Evolutionary conservation across 768 basidiomycete species (phyloP).

Genomic region (Rhodocollybia butyracea): DNA sequence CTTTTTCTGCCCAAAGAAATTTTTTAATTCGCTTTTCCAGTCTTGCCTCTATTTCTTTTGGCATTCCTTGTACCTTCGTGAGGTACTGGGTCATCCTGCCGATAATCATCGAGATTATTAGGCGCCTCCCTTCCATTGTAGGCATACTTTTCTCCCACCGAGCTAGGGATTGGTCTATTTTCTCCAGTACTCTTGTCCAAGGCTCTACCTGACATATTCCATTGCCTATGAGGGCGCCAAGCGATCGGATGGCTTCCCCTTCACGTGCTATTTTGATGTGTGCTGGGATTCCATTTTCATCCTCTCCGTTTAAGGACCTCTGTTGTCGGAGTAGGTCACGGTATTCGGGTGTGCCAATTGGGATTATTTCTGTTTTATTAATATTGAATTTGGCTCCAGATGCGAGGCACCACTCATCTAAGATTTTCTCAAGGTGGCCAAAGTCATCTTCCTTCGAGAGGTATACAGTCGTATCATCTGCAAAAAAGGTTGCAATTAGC

Average conservation of each 20-base stretch:
- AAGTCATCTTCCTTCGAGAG: conserved; percentile 10
- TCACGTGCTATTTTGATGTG: conserved; percentile 14
- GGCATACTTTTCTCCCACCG: conserved; percentile 9
- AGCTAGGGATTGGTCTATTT: conserved; percentile 12
- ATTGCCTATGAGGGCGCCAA: conserved; percentile 24
- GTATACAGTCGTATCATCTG: no score
- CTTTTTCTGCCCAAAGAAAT: no score
- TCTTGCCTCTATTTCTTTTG: no score
- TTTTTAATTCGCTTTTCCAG: no score
- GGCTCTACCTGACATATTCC: conserved; percentile 3
- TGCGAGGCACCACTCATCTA: conserved; percentile 10
- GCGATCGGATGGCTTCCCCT: conserved; percentile 11
- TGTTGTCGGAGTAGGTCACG: not conserved
- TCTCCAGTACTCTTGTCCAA: conserved; percentile 18
- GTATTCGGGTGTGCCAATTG: conserved; percentile 10
- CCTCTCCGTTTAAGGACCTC: not conserved
- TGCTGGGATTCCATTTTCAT: not conserved
- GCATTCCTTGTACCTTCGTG: no score
- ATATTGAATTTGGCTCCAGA: conserved; percentile 20
- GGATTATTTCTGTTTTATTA: conserved; percentile 21
- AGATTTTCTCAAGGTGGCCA: conserved; percentile 3
- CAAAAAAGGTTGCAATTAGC: conserved; percentile 20
- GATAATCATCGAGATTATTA: no score
- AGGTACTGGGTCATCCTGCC: no score
- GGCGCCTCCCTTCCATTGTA: no score